Conservation (phyloP, 331 rosid species). For the Malus hybrid region DNA sequence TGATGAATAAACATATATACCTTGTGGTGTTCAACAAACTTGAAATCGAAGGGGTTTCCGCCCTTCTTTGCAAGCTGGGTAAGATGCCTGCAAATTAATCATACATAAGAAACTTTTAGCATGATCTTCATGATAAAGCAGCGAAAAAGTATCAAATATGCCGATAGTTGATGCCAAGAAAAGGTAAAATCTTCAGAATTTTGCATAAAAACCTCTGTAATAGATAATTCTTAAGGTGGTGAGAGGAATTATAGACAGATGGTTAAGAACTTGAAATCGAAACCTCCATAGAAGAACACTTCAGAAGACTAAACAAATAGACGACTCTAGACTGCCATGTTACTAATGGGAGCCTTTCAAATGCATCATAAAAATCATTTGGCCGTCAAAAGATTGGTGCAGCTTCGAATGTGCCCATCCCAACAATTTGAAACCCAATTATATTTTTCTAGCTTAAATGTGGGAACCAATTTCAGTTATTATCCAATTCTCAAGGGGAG, state of each 20-base stretch:
- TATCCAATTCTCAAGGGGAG: too few species aligned
- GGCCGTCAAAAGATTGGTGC: background rate
- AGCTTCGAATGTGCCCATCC: background rate
- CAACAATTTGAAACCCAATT: background rate
- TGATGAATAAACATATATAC: background rate
- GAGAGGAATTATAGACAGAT: background rate
- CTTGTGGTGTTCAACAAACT: conserved; percentile 78
- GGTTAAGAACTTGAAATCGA: background rate
- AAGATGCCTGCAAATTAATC: conserved; percentile 60
- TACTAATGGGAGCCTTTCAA: background rate
- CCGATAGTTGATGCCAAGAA: background rate
- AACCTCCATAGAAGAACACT: background rate
- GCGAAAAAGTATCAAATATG: background rate
- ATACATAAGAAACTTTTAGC: background rate
- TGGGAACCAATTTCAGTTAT: background rate
- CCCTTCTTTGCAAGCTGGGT: conserved; percentile 78
- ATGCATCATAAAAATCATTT: background rate
- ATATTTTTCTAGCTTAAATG: background rate
- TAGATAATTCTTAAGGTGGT: background rate
- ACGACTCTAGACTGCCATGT: background rate
- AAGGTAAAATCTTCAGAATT: background rate
- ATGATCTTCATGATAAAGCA: background rate
- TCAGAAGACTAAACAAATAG: background rate
- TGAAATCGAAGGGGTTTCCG: conserved; percentile 68
- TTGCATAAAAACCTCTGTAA: background rate